Base-by-base conservation (phyloP, 2,329 filamentous ascomycete species). In the Penicillium sp. region DNA sequence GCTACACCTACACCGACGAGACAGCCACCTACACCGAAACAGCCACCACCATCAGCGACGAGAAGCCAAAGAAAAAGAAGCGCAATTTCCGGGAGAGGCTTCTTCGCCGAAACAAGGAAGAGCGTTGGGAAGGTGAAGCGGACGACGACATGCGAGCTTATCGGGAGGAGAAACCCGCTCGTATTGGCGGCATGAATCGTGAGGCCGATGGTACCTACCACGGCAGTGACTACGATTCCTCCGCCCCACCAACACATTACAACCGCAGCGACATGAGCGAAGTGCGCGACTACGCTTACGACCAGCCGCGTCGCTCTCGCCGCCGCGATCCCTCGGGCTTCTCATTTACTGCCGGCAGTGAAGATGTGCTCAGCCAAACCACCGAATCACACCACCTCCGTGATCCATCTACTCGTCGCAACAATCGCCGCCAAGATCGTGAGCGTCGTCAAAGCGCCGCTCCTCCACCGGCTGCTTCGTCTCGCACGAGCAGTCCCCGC, bases 161-260 rank as follows among this genome's bases (percentile, higher is more conserved):
- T 80, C 90, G 93, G 24, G 84, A 92, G 70, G 94, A 98, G 78
- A 91, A 89, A 74, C 81, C 92, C 2, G 94, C 94, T 0, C 85
- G 90, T 53, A 92, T 98, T 2, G 94, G 94, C 37, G 94, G 94
- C 19, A 80, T 98, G 74, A 98, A 98, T 78, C 88, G 89, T 68
- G 83, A 89, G 66, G 83, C 88, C 44, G 94, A 97, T 66, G 90
- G 88, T 60, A 90, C 87, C 60, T 96, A 91, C 83, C 90, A 96
- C 71, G 91, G 90, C 75, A 89, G 88, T 50, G 87, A 88, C 65
- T 85, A 84, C 70, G 87, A 87, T 36, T 84, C 81, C n/a, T 85
- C 87, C 39, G 84, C 66, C 81, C 86, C 52, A 83, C 86, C 61
- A 84, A 90, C 63, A 77, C 56, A 80, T 58, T 78, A 77, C 59